These are phyloP conservation scores for Cicer pinnatifidum DNA, from an alignment of 306 rosid genomes.

Conservation along the genomic window DNA sequence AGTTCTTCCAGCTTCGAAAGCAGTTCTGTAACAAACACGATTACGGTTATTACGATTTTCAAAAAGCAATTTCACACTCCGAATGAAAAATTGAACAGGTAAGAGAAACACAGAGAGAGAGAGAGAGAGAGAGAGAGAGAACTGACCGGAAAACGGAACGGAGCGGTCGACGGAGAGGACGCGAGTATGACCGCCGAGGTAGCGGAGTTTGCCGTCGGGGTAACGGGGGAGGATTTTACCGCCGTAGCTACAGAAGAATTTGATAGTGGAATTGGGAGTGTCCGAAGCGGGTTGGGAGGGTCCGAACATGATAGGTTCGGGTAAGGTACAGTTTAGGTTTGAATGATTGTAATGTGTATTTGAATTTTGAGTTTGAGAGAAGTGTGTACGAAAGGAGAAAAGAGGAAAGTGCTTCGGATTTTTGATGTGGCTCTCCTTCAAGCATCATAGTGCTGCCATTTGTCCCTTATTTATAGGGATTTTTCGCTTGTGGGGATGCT, in stretches of 20 bases:
- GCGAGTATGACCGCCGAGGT: conserved; percentile 88
- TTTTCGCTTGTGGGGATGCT: not conserved
- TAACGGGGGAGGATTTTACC: conserved; percentile 94
- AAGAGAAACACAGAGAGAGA: not conserved
- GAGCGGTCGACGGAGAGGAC: conserved; percentile 78
- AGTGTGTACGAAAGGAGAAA: not conserved
- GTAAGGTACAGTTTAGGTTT: not conserved
- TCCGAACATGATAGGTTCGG: conserved; percentile 54
- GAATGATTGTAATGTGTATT: not conserved
- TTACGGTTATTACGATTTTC: conserved; percentile 13
- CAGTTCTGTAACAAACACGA: conserved; percentile 62
- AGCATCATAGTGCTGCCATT: conserved; percentile 52
- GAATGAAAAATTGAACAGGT: not conserved
- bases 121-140: conserved; percentile 4
- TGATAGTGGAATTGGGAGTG: conserved; percentile 55
- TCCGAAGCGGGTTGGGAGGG: conserved; percentile 38
- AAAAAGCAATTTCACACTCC: conserved; percentile 40
- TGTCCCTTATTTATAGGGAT: conserved; percentile 62
- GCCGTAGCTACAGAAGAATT: conserved; percentile 89
- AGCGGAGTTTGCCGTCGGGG: conserved; percentile 94
- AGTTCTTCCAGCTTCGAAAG: conserved; percentile 68
- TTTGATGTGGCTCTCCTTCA: conserved; percentile 54
- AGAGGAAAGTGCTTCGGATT: conserved; percentile 36
- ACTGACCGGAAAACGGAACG: conserved; percentile 79
- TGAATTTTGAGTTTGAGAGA: not conserved